Evolutionary conservation across 1,284 basidiomycete species (phyloP), one percentile per base, ranked within the genome.

Genomic region (Microbotryum saponariae): DNA sequence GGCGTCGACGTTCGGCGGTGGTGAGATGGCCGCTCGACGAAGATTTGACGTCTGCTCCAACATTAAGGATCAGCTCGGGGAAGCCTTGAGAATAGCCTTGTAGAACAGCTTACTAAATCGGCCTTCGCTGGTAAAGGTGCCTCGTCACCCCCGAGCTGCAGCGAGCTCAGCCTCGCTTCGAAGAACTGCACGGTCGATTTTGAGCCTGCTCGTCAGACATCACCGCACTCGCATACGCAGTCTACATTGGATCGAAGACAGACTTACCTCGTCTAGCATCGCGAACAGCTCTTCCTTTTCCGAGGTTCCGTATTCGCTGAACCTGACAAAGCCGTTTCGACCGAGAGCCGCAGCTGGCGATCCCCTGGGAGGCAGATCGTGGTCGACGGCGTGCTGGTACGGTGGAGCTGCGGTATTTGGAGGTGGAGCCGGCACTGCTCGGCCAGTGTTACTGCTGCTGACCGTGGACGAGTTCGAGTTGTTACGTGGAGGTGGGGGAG

Each of bases 221-320:
- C 29, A 31, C 31, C 44, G 25, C 20, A 20, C 12, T 6, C n/a
- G 5, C 16, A 48, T 10, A 20, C 5, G 44, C n/a, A n/a, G 33
- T 18, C 9, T 2, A 9, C 3, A 18, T 18, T 25, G 23, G 16
- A 14, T 18, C 27, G 23, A 14, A 51, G 18, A 18, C n/a, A 12
- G 20, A 51, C 63, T 37, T 20, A 85, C 89, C 71, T 87, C 85
- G 71, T 90, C 87, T 20, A 89, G 76, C 83, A 85, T 87, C 56
- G 74, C 74, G 73, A 89, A 90, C 71, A 89, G 84, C 20, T 77
- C 81, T 42, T 82, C 74, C 72, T 88, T 89, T 70, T 90, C 87
- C 69, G 82, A 78, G 9, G 72, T 68, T 1, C 58, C 58, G 44
- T 67, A 67, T 37, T 61, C 42, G 20, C 46, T 56, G 52, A 67